Evolutionary conservation across 176 grass and related monocot species (phyloP).

Genomic region (Musa beccarii): DNA sequence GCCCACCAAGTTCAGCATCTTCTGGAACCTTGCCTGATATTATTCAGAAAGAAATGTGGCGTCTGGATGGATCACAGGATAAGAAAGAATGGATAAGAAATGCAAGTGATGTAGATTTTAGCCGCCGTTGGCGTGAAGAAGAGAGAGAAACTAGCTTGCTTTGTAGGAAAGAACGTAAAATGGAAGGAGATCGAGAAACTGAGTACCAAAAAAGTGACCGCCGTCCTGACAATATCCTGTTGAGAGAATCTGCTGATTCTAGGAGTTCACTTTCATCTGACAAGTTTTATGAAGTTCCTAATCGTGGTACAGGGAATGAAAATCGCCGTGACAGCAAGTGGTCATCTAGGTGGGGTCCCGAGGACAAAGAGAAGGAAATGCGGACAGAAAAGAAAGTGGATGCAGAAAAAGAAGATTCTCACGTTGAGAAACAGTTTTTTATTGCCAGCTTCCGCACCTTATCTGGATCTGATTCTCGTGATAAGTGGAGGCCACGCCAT

Average conservation of each 20-base stretch:
- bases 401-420: constrained; percentile 47
- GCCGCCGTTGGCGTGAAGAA: constrained; percentile 81
- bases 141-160: constrained; percentile 89
- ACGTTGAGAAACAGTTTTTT: constrained; percentile 58
- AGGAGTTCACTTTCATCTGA: constrained; percentile 38
- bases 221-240: constrained; percentile 48
- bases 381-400: constrained; percentile 65
- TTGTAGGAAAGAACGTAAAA: constrained; percentile 66
- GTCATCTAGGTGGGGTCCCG: constrained; percentile 95
- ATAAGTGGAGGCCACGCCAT: constrained; percentile 98
- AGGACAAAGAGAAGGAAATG: constrained; percentile 73
- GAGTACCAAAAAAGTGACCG: constrained; percentile 56
- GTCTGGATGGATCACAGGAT: constrained; percentile 14
- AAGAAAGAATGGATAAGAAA: constrained; percentile 60
- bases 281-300: constrained; percentile 45
- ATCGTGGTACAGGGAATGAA: constrained; percentile 40
- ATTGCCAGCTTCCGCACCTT: constrained; percentile 29
- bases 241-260: constrained; percentile 48
- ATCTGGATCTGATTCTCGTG: constrained; percentile 72
- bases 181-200: constrained; percentile 67
- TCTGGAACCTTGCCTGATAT: constrained; percentile 43
- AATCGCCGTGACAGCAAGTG: constrained; percentile 62
- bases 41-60: constrained; percentile 51
- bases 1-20: constrained; percentile 7
- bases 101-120: constrained; percentile 49